Base-by-base conservation (phyloP, 2,329 filamentous ascomycete species). In the Xylaria multiplex region DNA sequence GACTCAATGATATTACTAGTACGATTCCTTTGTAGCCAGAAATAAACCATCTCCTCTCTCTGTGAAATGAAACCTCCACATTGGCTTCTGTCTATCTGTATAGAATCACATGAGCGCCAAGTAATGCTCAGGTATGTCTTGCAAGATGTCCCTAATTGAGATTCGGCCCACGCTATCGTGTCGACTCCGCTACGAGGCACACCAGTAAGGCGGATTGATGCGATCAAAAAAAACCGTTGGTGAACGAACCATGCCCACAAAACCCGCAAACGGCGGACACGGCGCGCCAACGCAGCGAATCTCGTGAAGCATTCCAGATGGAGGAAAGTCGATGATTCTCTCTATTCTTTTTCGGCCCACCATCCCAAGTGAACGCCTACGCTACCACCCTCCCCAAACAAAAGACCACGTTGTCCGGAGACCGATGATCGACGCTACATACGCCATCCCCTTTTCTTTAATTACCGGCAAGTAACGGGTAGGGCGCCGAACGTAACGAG, bases 361-460 rank as follows among this genome's bases (percentile, higher is more conserved):
- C 53, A 27, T 56, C 46, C 32, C 48, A 53, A 55, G 30, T 27
- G 14, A 43, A 42, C 37, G 13, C 52, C 32, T 24, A 35, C 37
- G 1, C 37, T 13, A 5, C 42, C 19, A 19, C 19, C 19, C 19
- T 19, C 45, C 37, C 11, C 37, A 11, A 11, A 27, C 45, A 49
- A 45, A 16, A 56, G 62, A 46, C 67, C 67, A 69, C 67, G 64
- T 69, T 64, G 57, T 67, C 54, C 67, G 64, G 67, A 64, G 50
- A 67, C 56, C 67, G 64, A 67, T 66, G 67, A 69, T 69, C 67
- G 56, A 69, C 67, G 13, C 52, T 62, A 66, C 67, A 62, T 56
- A 53, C 46, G 57, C 52, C 55, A 64, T 60, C 56, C 27, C 59
- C 56, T 62, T 59, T 55, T 43, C 35, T 52, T 66, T 68, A 66